Base-by-base conservation (phyloP, 768 basidiomycete species). In the Auriscalpium orientale region DNA sequence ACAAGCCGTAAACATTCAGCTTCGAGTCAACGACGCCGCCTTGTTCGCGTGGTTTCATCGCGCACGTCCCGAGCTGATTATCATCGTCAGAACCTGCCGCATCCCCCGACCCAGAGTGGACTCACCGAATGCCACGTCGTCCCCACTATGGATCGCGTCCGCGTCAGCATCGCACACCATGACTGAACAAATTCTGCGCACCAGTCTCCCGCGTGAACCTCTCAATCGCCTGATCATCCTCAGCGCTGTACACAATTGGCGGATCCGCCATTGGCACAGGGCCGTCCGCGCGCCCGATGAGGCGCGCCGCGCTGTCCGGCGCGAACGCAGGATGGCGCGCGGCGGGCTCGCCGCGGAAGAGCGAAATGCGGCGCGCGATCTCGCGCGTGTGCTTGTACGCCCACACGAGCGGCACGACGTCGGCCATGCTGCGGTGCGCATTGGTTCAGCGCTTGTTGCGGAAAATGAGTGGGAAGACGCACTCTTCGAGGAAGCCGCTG, bases 11-110 rank as follows among this genome's bases (percentile, higher is more conserved):
- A 12, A 87, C 83, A 57, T 81, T 81, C 38, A 86, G 68, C 20
- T 71, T 70, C 21, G 76, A 56, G 63, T 87, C 81, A 5, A 87
- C 81, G 2, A 86, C 85, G 18, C 84, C 84, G 7, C 75, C 78
- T 43, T 75, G 54, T 11, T 78, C 73, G 20, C 76, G 74, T 2
- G 81, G 75, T 63, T 84, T 84, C 83, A 86, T 85, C 0, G 82
- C 77, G 57, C 82, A 84, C 0, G 83, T 85, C 46, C 83, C 83
- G n/a, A 82, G 71, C 81, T 53, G 35, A 4, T 7, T 2, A 33
- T 9, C 4, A 46, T 13, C 9, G 15, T 22, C 8, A 35, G 20
- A 2, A 28, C 1, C 13, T 4, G 8, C 8, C 12, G 7, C 4
- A 43, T 8, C 8, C 5, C 45, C 11, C 46, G 49, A 16, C 35